phyloP scores from a whole-genome alignment of 225 moss, liverwort and hornwort genomes.

The Straminergon stramineum region DNA sequence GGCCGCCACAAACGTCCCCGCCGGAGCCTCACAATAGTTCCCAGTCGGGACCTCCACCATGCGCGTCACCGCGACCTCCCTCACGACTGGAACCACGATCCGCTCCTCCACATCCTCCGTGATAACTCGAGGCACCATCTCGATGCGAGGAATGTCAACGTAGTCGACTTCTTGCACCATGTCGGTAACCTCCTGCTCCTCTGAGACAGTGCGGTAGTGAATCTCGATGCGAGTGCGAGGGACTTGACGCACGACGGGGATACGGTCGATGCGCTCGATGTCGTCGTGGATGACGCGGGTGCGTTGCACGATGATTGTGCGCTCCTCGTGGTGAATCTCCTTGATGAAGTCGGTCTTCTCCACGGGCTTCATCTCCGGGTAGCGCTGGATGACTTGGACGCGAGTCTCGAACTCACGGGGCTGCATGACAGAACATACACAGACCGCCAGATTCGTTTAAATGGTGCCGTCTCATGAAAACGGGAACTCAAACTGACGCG shows the following conservation, averaged over 20 bases:
- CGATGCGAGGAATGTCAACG: constrained; percentile 35
- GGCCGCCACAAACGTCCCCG: constrained; percentile 39
- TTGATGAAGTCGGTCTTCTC: constrained; percentile 61
- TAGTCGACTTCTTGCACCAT: constrained; percentile 49
- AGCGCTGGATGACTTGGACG: constrained; percentile 56
- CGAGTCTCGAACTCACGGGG: constrained; percentile 59
- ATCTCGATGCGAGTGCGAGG: constrained; percentile 28
- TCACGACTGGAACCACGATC: constrained; percentile 37
- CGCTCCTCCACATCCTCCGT: constrained; percentile 48
- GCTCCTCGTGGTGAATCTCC: constrained; percentile 48
- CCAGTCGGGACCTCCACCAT: constrained; percentile 57
- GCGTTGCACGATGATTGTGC: constrained; percentile 4
- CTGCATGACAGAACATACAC: background rate
- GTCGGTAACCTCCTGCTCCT: constrained; percentile 45
- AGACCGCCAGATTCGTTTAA: background rate
- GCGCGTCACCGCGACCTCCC: constrained; percentile 46
- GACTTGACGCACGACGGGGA: constrained; percentile 54
- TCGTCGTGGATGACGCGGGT: constrained; percentile 55
- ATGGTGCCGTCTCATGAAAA: no score
- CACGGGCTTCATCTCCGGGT: constrained; percentile 50
- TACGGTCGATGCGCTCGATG: constrained; percentile 37
- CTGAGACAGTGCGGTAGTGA: constrained; percentile 35
- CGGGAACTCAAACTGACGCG: background rate
- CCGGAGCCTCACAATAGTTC: constrained; percentile 56
- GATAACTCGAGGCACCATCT: constrained; percentile 46